Conservation (phyloP, 768 basidiomycete species). For the Pleurotus pulmonarius region DNA sequence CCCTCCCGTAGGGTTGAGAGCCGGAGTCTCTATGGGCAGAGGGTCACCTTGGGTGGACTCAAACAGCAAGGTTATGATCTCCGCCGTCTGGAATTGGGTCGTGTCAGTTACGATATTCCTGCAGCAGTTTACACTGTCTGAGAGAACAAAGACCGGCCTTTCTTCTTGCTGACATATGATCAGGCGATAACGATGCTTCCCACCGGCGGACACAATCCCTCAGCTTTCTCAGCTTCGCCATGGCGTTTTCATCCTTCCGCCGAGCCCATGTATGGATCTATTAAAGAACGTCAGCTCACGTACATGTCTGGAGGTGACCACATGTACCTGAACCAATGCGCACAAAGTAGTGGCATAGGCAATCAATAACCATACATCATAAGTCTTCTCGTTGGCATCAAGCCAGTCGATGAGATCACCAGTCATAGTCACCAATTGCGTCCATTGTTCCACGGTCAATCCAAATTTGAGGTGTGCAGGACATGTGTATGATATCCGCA, state of each 20-base stretch:
- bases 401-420: conserved; percentile 90
- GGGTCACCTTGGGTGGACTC: conserved; percentile 85
- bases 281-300: conserved; percentile 6
- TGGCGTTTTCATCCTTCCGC: conserved; percentile 72
- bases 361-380: conserved; percentile 85
- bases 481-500: conserved; percentile 93
- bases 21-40: conserved; percentile 50
- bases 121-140: conserved; percentile 6
- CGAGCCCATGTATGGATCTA: conserved; percentile 95
- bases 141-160: conserved; percentile 51
- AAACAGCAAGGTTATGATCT: conserved; percentile 88
- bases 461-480: conserved; percentile 88
- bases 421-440: conserved; percentile 64
- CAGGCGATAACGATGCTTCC: conserved; percentile 83
- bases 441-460: conserved; percentile 79
- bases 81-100: conserved; percentile 62
- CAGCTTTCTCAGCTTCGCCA: conserved; percentile 70
- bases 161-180: conserved; percentile 92
- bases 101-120: background rate
- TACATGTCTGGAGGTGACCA: conserved; percentile 1
- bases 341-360: conserved; percentile 87
- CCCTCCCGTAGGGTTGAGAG: conserved; percentile 77
- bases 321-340: conserved; percentile 82
- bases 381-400: conserved; percentile 70
- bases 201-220: conserved; percentile 84